phyloP scores from a whole-genome alignment of 352 stramenopile genomes.

The Phytophthora cryptogea region DNA sequence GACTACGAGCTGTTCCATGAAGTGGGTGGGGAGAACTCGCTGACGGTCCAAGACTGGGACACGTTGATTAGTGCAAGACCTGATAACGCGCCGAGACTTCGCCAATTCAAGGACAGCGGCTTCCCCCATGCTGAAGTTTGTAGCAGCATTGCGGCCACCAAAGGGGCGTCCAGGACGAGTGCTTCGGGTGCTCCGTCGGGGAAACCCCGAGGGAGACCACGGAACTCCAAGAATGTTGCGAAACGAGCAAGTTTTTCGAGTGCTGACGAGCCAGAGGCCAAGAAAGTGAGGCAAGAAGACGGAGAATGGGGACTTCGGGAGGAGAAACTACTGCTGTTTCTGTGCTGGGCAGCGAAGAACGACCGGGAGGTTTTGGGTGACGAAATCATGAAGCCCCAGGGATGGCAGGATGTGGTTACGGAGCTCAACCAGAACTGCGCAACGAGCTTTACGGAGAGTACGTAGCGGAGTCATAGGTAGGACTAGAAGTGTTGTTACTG shows the following conservation, averaged over 20 bases:
- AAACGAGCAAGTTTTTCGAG: slow-evolving; percentile 12
- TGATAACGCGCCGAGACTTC: slow-evolving; percentile 27
- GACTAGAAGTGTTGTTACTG: neutral
- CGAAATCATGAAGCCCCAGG: slow-evolving; percentile 25
- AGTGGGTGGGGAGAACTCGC: slow-evolving; percentile 9
- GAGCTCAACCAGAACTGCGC: slow-evolving; percentile 34
- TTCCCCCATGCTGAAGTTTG: slow-evolving; percentile 34
- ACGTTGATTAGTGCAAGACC: slow-evolving; percentile 21
- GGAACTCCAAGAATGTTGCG: neutral
- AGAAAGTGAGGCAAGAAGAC: slow-evolving; percentile 12
- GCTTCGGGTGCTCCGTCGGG: neutral
- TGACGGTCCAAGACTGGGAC: slow-evolving; percentile 28
- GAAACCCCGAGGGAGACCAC: neutral
- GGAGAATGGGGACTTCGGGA: slow-evolving; percentile 16
- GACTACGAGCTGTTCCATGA: slow-evolving; percentile 41
- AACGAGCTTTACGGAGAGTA: slow-evolving; percentile 34
- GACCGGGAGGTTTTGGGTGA: slow-evolving; percentile 22
- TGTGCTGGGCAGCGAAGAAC: slow-evolving; percentile 38
- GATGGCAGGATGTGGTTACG: slow-evolving; percentile 28
- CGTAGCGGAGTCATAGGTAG: neutral
- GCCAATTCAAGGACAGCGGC: slow-evolving; percentile 35
- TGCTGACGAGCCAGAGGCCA: slow-evolving; percentile 3
- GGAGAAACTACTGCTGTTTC: slow-evolving; percentile 37
- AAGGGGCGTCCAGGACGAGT: slow-evolving; percentile 10
- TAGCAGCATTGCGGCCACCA: slow-evolving; percentile 24